Conservation (phyloP, 148 eudicot genomes). For the Hydrangea macrophylla region DNA sequence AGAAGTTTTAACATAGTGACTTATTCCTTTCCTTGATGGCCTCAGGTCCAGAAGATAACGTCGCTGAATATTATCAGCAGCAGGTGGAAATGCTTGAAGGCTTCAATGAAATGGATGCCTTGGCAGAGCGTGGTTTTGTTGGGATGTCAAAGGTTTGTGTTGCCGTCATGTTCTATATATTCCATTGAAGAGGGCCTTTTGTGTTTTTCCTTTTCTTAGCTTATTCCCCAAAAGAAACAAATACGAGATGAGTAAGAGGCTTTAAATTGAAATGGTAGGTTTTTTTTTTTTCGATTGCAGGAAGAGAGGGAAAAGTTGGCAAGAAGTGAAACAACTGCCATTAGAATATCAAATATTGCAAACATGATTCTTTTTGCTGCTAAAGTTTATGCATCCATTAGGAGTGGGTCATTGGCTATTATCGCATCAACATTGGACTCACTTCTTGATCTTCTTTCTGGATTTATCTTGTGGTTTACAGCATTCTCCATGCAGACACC, state of each 20-base stretch:
- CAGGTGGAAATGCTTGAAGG: conserved; percentile 82
- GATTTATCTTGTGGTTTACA: conserved; percentile 87
- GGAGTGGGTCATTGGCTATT: conserved; percentile 81
- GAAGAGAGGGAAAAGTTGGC: conserved; percentile 71
- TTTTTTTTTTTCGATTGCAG: conserved; percentile 41
- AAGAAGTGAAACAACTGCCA: conserved; percentile 73
- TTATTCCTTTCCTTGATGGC: not conserved
- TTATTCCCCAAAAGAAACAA: not conserved
- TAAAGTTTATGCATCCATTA: conserved; percentile 71
- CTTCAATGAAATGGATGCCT: conserved; percentile 84
- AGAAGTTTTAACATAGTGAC: not conserved
- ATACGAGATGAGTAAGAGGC: too few relatives aligned
- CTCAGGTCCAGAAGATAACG: conserved; percentile 70
- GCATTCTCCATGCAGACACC: conserved; percentile 81
- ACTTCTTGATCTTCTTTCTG: conserved; percentile 81
- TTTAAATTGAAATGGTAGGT: conserved; percentile 8
- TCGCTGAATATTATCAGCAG: conserved; percentile 81
- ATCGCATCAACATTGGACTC: conserved; percentile 86
- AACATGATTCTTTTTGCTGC: conserved; percentile 79
- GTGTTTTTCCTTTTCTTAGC: not conserved
- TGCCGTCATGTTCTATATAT: not conserved
- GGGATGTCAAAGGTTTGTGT: conserved; percentile 58
- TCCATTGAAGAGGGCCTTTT: not conserved
- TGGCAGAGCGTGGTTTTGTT: conserved; percentile 80
- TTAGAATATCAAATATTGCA: conserved; percentile 71